Evolutionary conservation across 768 basidiomycete genomes (phyloP).

Genomic region (Termitomyces sp.): DNA sequence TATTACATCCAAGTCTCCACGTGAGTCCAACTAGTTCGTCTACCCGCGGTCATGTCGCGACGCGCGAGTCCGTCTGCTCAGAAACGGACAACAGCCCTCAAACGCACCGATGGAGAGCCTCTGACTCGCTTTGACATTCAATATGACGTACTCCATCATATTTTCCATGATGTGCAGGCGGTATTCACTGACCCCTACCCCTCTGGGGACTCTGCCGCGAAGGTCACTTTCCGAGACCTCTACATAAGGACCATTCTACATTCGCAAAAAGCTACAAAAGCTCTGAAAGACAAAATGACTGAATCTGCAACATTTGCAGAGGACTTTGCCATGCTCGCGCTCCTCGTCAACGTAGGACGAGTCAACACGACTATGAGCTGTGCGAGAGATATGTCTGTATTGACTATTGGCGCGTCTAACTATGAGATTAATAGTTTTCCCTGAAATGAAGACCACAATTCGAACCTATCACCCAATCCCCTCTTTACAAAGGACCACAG

Average conservation of each 20-base stretch:
- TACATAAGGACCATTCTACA: conserved; percentile 44
- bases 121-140: conserved; percentile 65
- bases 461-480: conserved; percentile 91
- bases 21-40: conserved; percentile 1
- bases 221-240: conserved; percentile 59
- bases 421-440: conserved; percentile 47
- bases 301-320: conserved; percentile 52
- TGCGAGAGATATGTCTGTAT: conserved; percentile 28
- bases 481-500: conserved; percentile 58
- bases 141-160: conserved; percentile 70
- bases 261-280: conserved; percentile 64
- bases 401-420: conserved; percentile 4
- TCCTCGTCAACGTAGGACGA: conserved; percentile 74
- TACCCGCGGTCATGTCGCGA: conserved; percentile 20
- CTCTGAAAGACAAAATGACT: conserved; percentile 66
- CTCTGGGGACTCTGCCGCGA: conserved; percentile 15
- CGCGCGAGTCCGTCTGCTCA: conserved; percentile 33
- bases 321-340: conserved; percentile 70
- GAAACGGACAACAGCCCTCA: conserved; percentile 39
- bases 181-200: conserved; percentile 47
- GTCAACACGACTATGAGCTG: conserved; percentile 84
- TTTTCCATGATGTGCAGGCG: conserved; percentile 64
- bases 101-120: conserved; percentile 60
- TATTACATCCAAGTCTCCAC: not conserved
- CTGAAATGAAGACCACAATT: conserved; percentile 87